phyloP scores from a whole-genome alignment of 495 filamentous ascomycete genomes.

The Penicillium coprophilum region DNA sequence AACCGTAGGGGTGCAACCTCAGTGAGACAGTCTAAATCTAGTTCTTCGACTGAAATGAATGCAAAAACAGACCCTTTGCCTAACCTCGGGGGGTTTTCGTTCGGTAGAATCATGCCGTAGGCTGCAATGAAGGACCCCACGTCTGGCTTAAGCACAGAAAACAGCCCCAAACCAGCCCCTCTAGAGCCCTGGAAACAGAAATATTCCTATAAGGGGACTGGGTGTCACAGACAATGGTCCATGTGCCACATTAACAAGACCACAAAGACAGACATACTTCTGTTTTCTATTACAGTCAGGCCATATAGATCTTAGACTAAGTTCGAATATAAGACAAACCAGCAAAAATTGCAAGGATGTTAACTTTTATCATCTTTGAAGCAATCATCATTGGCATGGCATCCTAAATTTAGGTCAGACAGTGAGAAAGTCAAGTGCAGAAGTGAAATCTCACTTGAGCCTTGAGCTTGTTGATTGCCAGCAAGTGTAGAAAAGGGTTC shows the following conservation, averaged over 20 bases:
- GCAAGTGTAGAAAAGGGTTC: neutral
- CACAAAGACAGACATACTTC: neutral
- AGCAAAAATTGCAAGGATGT: constrained; percentile 1
- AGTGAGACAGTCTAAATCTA: constrained; percentile 6
- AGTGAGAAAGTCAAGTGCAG: neutral
- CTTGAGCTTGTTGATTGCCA: neutral
- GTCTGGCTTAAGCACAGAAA: neutral
- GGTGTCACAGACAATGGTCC: neutral
- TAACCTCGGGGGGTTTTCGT: neutral
- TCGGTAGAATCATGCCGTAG: neutral
- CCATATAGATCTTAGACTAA: neutral
- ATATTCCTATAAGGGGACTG: neutral
- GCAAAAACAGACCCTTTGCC: neutral
- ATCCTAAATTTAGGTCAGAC: constrained; percentile 8
- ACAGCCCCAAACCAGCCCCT: neutral
- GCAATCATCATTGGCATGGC: neutral
- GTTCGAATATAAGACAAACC: constrained; percentile 4
- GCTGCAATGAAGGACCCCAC: neutral
- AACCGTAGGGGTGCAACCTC: neutral
- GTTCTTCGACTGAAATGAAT: neutral
- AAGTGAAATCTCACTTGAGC: neutral
- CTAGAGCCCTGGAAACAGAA: neutral
- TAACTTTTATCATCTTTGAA: neutral
- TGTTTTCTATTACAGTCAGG: neutral
- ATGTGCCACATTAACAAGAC: neutral